Evolutionary conservation across 257 asterid genomes (phyloP), one percentile per base, ranked within the genome.

Genomic region (Osmanthus fragrans): DNA sequence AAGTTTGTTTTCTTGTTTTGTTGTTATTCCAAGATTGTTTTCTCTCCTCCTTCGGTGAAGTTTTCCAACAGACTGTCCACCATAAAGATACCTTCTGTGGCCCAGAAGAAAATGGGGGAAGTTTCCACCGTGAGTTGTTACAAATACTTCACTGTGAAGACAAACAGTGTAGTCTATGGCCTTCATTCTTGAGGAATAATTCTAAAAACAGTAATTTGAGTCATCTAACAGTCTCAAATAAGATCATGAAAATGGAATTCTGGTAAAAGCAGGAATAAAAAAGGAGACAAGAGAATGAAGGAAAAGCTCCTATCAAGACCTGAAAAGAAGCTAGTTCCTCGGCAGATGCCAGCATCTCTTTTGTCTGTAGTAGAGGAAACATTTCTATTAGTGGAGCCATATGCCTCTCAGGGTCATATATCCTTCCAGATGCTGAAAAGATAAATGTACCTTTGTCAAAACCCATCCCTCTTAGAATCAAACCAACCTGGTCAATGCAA

Each of bases 391-490:
- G 84, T 54, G 99, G 99, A 76, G 96, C 91, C 99, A 96, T 96
- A 80, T 92, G 86, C 82, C 97, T 87, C 85, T 92, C 96, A 1
- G 98, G 86, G 82, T 96, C 92, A 30, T 96, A 96, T 85, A 96
- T 96, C 83, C 67, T 89, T 82, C 98, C 99, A 33, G 99, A 92
- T 80, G 99, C 99, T 84, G 93, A 84, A 88, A 83, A 96, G 19
- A 96, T 89, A 54, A 94, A 88, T 56, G 99, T 96, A 79, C 83
- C 83, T 81, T 81, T 90, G 79, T 89, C 91, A 80, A 96, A 96
- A 58, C 99, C 99, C 99, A 96, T 96, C 32, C 97, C 99, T 85
- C 99, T 88, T 69, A 96, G 92, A 97, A 96, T 90, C 91, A 96
- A 81, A 73, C 99, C 99, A 15, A 96, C 99, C 99, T 96, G 89